These are phyloP conservation scores for Trichosporon sp. DNA, from an alignment of 1,284 basidiomycete genomes.

Conservation along the genomic window DNA sequence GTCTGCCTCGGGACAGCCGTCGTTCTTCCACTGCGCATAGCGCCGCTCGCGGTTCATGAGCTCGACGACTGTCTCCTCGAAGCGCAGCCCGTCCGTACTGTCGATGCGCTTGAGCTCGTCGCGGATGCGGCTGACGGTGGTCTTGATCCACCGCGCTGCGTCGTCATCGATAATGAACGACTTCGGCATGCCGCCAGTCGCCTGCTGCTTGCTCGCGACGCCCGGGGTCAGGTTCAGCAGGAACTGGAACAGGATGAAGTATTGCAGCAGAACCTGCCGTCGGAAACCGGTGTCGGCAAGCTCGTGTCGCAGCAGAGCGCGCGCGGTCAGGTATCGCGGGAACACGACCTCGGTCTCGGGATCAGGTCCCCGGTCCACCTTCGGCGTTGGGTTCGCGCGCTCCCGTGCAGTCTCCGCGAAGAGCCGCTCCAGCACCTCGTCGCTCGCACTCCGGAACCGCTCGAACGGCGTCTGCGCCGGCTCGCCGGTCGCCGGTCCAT, in stretches of 20 bases:
- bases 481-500: conserved; percentile 38
- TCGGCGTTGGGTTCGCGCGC: conserved; percentile 42
- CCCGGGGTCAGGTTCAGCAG: conserved; percentile 49
- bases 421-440: conserved; percentile 48
- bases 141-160: conserved; percentile 43
- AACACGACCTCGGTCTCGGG: conserved; percentile 41
- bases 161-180: conserved; percentile 47
- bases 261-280: conserved; percentile 54
- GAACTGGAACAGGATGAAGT: conserved; percentile 56
- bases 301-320: conserved; percentile 50
- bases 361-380: conserved; percentile 34
- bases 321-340: conserved; percentile 52
- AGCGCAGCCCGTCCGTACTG: conserved; percentile 39
- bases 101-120: conserved; percentile 47
- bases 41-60: conserved; percentile 49
- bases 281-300: conserved; percentile 52
- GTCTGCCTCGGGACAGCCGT: conserved; percentile 46
- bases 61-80: conserved; percentile 44
- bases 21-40: conserved; percentile 55
- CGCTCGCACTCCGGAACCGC: conserved; percentile 44
- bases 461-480: conserved; percentile 43
- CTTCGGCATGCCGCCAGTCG: conserved; percentile 53
- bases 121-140: conserved; percentile 38
- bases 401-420: conserved; percentile 44
- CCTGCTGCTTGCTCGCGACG: conserved; percentile 47